phyloP scores from a whole-genome alignment of 148 eudicot genomes.

The Beta vulgaris region DNA sequence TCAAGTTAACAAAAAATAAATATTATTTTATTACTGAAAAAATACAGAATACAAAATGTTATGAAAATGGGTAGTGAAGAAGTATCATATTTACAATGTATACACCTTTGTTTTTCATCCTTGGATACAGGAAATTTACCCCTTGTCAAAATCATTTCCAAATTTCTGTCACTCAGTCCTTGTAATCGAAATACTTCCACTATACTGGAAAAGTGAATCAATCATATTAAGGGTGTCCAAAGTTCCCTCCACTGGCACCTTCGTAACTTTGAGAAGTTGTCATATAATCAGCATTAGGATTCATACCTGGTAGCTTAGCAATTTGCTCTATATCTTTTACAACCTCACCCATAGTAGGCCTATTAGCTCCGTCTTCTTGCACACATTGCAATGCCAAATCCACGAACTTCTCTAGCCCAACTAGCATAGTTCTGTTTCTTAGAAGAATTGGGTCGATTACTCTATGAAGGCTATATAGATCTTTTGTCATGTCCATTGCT shows the following conservation, averaged over 20 bases:
- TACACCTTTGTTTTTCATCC: slow-evolving; percentile 5
- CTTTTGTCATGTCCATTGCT: slow-evolving; percentile 46
- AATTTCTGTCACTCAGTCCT: slow-evolving; percentile 22
- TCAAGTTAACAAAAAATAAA: background rate
- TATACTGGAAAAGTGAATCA: slow-evolving; percentile 41
- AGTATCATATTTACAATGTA: slow-evolving; percentile 5
- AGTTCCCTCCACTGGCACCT: slow-evolving; percentile 22
- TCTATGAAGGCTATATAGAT: slow-evolving; percentile 48
- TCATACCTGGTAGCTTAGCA: slow-evolving; percentile 58
- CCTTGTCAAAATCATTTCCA: background rate
- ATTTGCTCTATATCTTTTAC: slow-evolving; percentile 72
- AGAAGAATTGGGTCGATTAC: slow-evolving; percentile 50
- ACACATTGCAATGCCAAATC: slow-evolving; percentile 68
- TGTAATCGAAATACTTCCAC: slow-evolving; percentile 32
- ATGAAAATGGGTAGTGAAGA: background rate
- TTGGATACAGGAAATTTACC: background rate
- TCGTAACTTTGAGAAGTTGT: slow-evolving; percentile 47
- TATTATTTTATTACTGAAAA: too few relatives aligned
- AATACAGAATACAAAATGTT: background rate
- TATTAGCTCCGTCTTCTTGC: slow-evolving; percentile 38
- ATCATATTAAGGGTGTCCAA: slow-evolving; percentile 44
- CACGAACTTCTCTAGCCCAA: slow-evolving; percentile 61
- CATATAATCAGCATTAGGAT: slow-evolving; percentile 59
- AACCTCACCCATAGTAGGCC: slow-evolving; percentile 79
- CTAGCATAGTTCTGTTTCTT: slow-evolving; percentile 30